Conservation (phyloP, 1,284 basidiomycete genomes). For the Marasmius sp. region DNA sequence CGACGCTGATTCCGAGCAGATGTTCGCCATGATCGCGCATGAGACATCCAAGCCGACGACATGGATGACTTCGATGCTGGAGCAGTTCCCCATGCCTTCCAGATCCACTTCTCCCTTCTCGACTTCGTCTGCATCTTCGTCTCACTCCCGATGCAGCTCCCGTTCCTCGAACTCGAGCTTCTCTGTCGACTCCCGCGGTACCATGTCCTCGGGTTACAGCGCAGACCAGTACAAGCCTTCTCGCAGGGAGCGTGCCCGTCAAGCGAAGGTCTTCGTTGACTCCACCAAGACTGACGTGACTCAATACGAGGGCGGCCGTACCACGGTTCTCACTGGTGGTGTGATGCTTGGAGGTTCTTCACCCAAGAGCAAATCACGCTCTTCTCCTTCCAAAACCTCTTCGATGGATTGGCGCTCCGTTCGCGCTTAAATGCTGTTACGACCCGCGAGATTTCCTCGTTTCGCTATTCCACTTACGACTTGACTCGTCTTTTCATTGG, state of each 20-base stretch:
- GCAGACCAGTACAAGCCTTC: constrained; percentile 45
- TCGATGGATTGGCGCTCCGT: constrained; percentile 49
- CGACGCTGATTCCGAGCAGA: constrained; percentile 63
- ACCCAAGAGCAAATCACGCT: constrained; percentile 25
- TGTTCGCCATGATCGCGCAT: constrained; percentile 72
- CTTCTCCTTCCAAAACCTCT: constrained; percentile 20
- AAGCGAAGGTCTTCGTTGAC: constrained; percentile 70
- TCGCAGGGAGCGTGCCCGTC: constrained; percentile 64
- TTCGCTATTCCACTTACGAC: not conserved
- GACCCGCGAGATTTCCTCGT: not conserved
- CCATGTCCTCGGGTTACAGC: constrained; percentile 37
- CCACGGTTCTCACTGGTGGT: constrained; percentile 79
- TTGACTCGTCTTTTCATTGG: not conserved
- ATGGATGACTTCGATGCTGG: constrained; percentile 64
- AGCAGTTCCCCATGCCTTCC: constrained; percentile 60
- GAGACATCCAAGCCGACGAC: constrained; percentile 59
- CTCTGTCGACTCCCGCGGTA: constrained; percentile 40
- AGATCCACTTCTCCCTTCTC: constrained; percentile 61
- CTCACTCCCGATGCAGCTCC: constrained; percentile 74
- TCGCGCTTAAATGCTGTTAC: constrained; percentile 28
- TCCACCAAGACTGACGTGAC: constrained; percentile 72
- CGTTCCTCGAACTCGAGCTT: constrained; percentile 71
- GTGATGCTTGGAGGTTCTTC: constrained; percentile 72
- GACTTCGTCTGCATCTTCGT: constrained; percentile 56
- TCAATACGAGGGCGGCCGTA: constrained; percentile 82